Evolutionary conservation across 139 green algal species (phyloP).

Genomic region (Haematococcus sp.): DNA sequence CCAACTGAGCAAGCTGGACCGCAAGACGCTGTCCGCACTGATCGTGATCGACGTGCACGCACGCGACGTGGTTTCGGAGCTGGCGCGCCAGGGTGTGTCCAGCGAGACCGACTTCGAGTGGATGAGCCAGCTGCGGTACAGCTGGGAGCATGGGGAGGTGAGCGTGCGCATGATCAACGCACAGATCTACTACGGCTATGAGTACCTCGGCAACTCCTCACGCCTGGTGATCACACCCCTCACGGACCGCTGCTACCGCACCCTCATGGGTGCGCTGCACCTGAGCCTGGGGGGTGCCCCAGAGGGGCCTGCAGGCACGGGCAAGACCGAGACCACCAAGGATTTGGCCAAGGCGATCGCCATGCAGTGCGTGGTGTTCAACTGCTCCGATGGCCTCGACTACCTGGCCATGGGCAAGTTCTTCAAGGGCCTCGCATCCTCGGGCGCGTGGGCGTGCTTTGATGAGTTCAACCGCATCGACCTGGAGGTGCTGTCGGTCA

Average conservation of each 20-base stretch:
- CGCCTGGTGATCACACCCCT: conserved; percentile 59
- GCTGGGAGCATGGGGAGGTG: conserved; percentile 67
- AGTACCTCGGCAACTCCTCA: conserved; percentile 46
- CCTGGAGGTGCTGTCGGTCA: conserved; percentile 51
- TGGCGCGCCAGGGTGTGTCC: conserved; percentile 46
- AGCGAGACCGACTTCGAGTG: conserved; percentile 71
- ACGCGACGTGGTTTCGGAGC: conserved; percentile 55
- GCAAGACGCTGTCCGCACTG: conserved; percentile 73
- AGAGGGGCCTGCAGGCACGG: conserved; percentile 42
- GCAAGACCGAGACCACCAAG: conserved; percentile 79
- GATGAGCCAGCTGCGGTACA: conserved; percentile 77
- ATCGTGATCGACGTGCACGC: conserved; percentile 84
- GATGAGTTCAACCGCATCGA: conserved; percentile 74
- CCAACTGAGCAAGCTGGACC: conserved; percentile 76
- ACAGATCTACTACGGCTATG: conserved; percentile 16
- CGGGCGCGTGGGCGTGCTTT: conserved; percentile 61
- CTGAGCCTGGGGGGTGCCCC: conserved; percentile 60
- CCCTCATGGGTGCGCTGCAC: conserved; percentile 72
- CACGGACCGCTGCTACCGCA: conserved; percentile 58
- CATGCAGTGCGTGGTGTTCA: conserved; percentile 88
- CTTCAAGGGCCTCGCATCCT: conserved; percentile 55
- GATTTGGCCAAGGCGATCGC: conserved; percentile 65
- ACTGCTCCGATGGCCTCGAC: conserved; percentile 83
- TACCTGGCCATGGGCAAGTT: conserved; percentile 80
- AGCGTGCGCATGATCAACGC: conserved; percentile 73